A percentile compares a stretch with the other conserved stretches of the same genome.
These are phyloP conservation scores for Chenopodium formosanum DNA, from an alignment of 148 eudicot species.

Conservation along the genomic window DNA sequence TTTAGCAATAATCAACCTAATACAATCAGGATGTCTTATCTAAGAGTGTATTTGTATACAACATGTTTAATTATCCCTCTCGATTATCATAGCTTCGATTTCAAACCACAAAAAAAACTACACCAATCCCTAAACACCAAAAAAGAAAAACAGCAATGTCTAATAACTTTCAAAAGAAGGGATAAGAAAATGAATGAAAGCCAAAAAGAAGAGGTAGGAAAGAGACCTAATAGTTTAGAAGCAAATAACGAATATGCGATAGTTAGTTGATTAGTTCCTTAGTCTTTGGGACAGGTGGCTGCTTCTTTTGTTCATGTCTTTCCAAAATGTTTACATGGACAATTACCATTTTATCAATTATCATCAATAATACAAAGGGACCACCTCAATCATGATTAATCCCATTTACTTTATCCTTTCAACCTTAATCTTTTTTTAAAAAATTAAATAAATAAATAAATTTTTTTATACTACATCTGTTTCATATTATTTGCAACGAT, in stretches of 20 bases:
- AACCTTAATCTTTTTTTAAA: neutral
- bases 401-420: neutral
- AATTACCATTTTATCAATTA: neutral
- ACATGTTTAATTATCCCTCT: too few relatives aligned
- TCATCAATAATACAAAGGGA: neutral
- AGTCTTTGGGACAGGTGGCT: neutral
- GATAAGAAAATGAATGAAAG: slow-evolving; percentile 14
- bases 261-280: neutral
- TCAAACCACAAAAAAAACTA: neutral
- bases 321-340: neutral
- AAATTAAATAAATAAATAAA: too few relatives aligned
- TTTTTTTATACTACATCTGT: too few relatives aligned
- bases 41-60: too few relatives aligned
- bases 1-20: too few relatives aligned
- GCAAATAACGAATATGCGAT: neutral
- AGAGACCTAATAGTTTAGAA: neutral
- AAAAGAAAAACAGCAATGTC: neutral
- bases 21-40: too few relatives aligned
- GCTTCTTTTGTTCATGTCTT: slow-evolving; percentile 7
- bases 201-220: neutral
- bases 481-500: too few relatives aligned
- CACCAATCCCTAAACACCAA: neutral
- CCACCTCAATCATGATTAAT: neutral
- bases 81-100: too few relatives aligned
- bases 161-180: neutral